These are phyloP conservation scores for Litchi chinensis DNA, from an alignment of 345 rosid genomes.

Conservation along the genomic window DNA sequence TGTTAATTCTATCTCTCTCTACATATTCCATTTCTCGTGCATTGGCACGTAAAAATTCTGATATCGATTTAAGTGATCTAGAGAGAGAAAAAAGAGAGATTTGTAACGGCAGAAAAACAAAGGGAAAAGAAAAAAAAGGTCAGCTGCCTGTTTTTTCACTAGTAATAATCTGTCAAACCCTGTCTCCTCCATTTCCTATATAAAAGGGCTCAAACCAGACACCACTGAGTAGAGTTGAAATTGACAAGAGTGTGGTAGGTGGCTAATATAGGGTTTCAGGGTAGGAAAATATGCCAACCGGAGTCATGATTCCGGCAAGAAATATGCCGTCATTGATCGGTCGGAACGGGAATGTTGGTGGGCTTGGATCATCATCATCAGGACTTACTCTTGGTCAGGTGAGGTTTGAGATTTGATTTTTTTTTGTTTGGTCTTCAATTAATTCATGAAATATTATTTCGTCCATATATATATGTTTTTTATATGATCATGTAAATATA, in stretches of 20 bases:
- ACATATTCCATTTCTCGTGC: slow-evolving; percentile 23
- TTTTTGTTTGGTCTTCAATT: neutral
- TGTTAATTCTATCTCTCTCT: slow-evolving; percentile 28
- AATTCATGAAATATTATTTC: neutral
- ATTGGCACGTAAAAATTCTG: slow-evolving; percentile 25
- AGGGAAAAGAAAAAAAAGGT: slow-evolving; percentile 4
- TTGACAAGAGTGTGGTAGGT: slow-evolving; percentile 6
- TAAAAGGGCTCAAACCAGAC: neutral
- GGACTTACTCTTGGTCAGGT: slow-evolving; percentile 62
- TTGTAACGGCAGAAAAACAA: slow-evolving; percentile 10
- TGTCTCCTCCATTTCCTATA: slow-evolving; percentile 6
- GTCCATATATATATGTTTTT: neutral
- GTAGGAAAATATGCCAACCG: slow-evolving; percentile 54
- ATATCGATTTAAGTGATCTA: neutral
- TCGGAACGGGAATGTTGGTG: slow-evolving; percentile 40
- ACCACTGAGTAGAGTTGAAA: neutral
- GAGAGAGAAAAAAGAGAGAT: slow-evolving; percentile 9
- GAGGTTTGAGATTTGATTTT: neutral
- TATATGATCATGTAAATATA: slow-evolving; percentile 4
- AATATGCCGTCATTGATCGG: slow-evolving; percentile 53
- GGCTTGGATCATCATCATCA: slow-evolving; percentile 57
- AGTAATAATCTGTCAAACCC: slow-evolving; percentile 7
- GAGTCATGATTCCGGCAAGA: slow-evolving; percentile 63
- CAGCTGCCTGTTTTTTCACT: slow-evolving; percentile 12
- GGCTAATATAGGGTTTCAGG: slow-evolving; percentile 30